A percentile compares a stretch with the other conserved stretches of the same genome.
Conservation (phyloP, 805 yeast species). For the Schwanniomyces sp. region DNA sequence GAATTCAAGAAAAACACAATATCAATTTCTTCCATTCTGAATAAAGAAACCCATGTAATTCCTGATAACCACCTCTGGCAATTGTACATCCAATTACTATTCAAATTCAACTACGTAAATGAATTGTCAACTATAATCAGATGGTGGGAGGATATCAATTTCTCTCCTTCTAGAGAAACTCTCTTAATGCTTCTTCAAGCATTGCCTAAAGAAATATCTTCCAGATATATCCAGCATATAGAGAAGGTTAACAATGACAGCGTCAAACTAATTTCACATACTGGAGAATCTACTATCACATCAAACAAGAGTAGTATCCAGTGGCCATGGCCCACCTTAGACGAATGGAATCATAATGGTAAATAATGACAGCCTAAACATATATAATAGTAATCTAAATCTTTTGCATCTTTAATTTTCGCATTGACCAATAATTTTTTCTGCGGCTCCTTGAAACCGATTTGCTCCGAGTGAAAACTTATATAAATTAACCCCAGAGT, state of each 20-base stretch:
- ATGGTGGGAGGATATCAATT: constrained; percentile 53
- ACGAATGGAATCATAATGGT: constrained; percentile 12
- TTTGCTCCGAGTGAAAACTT: constrained; percentile 1
- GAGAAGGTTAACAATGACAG: constrained; percentile 19
- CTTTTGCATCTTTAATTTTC: constrained; percentile 3
- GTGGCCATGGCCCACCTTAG: constrained; percentile 38
- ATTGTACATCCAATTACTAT: constrained; percentile 51
- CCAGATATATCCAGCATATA: constrained; percentile 38
- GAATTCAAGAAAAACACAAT: constrained; percentile 51
- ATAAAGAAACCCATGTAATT: constrained; percentile 22
- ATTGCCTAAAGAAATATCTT: constrained; percentile 36
- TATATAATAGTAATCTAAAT: neutral
- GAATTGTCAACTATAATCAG: constrained; percentile 52
- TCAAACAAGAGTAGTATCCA: constrained; percentile 1
- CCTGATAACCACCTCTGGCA: constrained; percentile 53
- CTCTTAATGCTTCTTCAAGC: constrained; percentile 39
- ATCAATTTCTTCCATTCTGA: constrained; percentile 9
- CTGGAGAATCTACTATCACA: neutral
- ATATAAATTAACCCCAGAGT: constrained; percentile 8
- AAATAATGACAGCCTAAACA: neutral
- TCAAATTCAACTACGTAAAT: constrained; percentile 43
- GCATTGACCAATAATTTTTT: constrained; percentile 5
- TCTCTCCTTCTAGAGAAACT: constrained; percentile 40
- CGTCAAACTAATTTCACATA: neutral
- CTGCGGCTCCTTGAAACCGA: neutral